These are phyloP conservation scores for Carpinus viminea DNA, from an alignment of 306 rosid genomes.

Conservation along the genomic window DNA sequence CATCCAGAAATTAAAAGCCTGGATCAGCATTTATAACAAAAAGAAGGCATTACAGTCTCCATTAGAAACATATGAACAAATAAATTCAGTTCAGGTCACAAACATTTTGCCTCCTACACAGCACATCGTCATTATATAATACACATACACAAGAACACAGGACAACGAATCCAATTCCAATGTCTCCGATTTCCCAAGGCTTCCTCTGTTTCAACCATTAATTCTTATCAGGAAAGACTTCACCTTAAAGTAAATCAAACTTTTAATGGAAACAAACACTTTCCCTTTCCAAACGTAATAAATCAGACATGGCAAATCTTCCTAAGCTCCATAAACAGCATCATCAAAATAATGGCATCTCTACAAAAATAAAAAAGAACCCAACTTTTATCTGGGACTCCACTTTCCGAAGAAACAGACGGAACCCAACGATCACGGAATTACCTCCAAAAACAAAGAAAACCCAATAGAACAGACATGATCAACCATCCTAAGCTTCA, in stretches of 20 bases:
- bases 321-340: not conserved
- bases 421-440: not conserved
- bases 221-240: not conserved
- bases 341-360: not conserved
- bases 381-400: not conserved
- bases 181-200: not conserved
- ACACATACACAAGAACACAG: not conserved
- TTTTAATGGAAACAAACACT: not conserved
- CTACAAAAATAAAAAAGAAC: not conserved
- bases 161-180: not conserved
- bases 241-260: not conserved
- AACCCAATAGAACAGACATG: no score
- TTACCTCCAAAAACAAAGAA: no score
- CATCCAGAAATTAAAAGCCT: not conserved
- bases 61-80: not conserved
- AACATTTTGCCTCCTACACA: not conserved
- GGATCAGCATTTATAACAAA: not conserved
- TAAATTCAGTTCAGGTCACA: not conserved
- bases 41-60: not conserved
- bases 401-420: not conserved
- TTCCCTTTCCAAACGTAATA: not conserved
- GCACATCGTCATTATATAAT: not conserved
- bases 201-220: conserved; percentile 1
- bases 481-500: no score
- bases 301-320: not conserved